Base-by-base conservation (phyloP, 164 flowering plant species). In the Dillenia suffruticosa region DNA sequence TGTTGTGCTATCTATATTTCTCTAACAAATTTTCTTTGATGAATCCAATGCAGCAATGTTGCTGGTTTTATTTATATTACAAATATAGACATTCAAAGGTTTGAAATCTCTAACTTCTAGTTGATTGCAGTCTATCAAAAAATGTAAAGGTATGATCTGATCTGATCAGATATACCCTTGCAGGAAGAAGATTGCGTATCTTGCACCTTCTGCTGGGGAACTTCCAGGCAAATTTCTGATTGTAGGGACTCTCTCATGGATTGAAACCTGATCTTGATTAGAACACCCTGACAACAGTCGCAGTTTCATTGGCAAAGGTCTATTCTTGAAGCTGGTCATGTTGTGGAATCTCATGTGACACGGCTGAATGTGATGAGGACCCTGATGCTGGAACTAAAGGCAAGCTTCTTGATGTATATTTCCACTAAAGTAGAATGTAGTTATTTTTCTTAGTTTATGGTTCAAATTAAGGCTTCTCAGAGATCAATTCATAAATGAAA, bases 31-130 rank as follows among this genome's bases (percentile, higher is more conserved):
- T 45, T 50, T 48, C 5, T 40, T 51, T 45, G 44, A 11, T 45
- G 60, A 1, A 44, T 59, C 49, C 19, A 10, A 49, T 75, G 82
- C 86, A 89, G 97, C 58, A 91, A 91, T 63, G 82, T 91, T 44
- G 94, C 94, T 58, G 97, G 97, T 10, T 91, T 89, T 72, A 83
- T 91, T 60, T 89, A 74, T 59, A 61, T 93, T 64, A 87, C 97
- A 1, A 96, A 87, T 49, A 67, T 93, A 22, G 96, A 93, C 66
- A 70, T 85, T 12, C 94, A 81, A 24, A 89, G 98, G 96, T 92
- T 65, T 57, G 75, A 54, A 47, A 51, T 63, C 56, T 22, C 43
- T 8, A 32, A 7, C 51, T 46, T 40, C 49, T 46, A 11, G 12
- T 51, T 2, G 13, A 5, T 24, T 8, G 13, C 13, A 16, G 17